phyloP scores from a whole-genome alignment of 371 early-diverging fungal species.

The Mortierella sp. region DNA sequence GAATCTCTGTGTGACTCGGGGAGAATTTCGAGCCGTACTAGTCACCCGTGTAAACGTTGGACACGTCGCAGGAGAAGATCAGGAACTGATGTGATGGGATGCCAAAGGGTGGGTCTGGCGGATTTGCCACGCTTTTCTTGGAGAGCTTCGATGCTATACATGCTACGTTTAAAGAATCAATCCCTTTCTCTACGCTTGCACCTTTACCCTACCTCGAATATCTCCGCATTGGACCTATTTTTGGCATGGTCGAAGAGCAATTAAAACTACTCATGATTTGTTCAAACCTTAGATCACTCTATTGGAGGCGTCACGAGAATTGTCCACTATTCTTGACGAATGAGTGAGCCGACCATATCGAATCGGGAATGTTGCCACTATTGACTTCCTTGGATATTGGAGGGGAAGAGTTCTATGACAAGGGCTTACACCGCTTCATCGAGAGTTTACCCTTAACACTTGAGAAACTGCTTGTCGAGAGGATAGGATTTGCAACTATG shows the following conservation, averaged over 20 bases:
- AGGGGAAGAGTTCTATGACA: background rate
- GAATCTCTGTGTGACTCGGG: background rate
- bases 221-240: background rate
- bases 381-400: background rate
- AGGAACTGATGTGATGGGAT: background rate
- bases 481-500: background rate
- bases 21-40: background rate
- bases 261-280: background rate
- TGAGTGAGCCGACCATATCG: background rate
- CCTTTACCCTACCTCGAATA: background rate
- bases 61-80: background rate
- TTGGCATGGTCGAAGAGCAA: too few species aligned
- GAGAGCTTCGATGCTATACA: background rate
- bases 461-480: background rate
- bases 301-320: background rate
- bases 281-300: background rate
- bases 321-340: background rate
- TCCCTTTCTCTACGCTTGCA: background rate
- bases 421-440: background rate
- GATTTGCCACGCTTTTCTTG: background rate
- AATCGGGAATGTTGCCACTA: background rate
- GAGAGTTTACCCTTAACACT: background rate
- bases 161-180: too few species aligned
- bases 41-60: background rate
- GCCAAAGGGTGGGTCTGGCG: background rate